A percentile compares a stretch with the other conserved stretches of the same genome.
Evolutionary conservation across 2,329 filamentous ascomycete genomes (phyloP).

Genomic region (Neopestalotiopsis clavispora): DNA sequence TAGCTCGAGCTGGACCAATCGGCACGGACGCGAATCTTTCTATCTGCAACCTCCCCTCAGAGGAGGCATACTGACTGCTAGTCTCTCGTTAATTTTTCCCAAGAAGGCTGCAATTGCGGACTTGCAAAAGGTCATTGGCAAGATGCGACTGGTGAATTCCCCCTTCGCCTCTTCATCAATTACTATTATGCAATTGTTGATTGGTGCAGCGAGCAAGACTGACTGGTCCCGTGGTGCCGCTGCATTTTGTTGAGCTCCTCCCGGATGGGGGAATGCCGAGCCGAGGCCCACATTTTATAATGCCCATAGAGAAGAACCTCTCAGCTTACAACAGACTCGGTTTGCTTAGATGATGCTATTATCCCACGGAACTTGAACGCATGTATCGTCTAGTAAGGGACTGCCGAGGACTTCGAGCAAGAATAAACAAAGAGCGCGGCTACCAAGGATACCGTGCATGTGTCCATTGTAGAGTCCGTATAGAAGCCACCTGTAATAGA

Average conservation of each 20-base stretch:
- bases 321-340: background rate
- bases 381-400: background rate
- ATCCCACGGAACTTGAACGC: background rate
- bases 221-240: constrained; percentile 2
- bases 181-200: background rate
- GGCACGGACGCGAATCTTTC: background rate
- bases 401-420: too few species aligned
- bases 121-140: background rate
- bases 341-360: background rate
- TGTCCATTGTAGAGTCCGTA: too few species aligned
- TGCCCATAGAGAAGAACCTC: background rate
- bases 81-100: constrained; percentile 1
- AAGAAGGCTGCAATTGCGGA: constrained; percentile 1
- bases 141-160: too few species aligned
- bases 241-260: constrained; percentile 1
- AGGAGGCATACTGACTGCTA: background rate
- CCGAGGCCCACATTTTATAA: background rate
- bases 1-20: background rate
- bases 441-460: too few species aligned
- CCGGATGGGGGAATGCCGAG: background rate
- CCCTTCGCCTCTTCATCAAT: background rate
- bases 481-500: too few species aligned
- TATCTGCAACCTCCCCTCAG: background rate
- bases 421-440: too few species aligned
- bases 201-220: background rate